Base-by-base conservation (phyloP, 257 asterid species). In the Echites panduratus region DNA sequence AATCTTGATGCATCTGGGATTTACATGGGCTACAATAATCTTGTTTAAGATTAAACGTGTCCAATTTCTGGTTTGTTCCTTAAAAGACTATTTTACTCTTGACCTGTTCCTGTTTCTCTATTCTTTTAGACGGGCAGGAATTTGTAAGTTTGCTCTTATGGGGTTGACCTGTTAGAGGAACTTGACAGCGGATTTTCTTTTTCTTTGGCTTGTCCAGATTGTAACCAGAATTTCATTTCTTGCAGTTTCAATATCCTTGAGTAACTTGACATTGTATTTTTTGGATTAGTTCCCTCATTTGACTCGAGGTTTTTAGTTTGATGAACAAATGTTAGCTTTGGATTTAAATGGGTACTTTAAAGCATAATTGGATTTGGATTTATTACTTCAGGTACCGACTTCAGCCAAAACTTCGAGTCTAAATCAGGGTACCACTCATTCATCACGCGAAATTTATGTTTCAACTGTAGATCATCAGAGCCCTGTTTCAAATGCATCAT, bases 301-400 rank as follows among this genome's bases (percentile, higher is more conserved):
- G 38, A n/a, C 35, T 58, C 3, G 19, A 24, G 17, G 11, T 19
- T 58, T 5, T 10, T 58, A 22, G 26, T 54, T 69, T 63, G 40
- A 32, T 47, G 24, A 63, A 49, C 43, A n/a, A 19, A 47, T 9
- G 29, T 14, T 63, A 49, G 11, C 68, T 74, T 63, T 3, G 43
- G 27, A 63, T 24, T 63, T 2, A 35, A 4, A 22, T 49, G 19
- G 38, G 22, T 61, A 13, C 22, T 35, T 22, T 59, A 43, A 9
- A 13, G 14, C 58, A 13, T 1, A 17, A 32, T 7, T 40, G 2
- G 7, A 7, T 16, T 29, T n/a, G 17, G 19, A 48, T 24, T 7
- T n/a, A 14, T 66, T 53, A 68, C 19, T 50, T 29, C 54, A 81
- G 86, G 79, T 75, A 20, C 77, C 79, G 61, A 41, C 74, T 67